Evolutionary conservation across 108 stramenopile genomes (phyloP), one percentile per base, ranked within the genome.

Genomic region (Aureococcus anophagefferens): DNA sequence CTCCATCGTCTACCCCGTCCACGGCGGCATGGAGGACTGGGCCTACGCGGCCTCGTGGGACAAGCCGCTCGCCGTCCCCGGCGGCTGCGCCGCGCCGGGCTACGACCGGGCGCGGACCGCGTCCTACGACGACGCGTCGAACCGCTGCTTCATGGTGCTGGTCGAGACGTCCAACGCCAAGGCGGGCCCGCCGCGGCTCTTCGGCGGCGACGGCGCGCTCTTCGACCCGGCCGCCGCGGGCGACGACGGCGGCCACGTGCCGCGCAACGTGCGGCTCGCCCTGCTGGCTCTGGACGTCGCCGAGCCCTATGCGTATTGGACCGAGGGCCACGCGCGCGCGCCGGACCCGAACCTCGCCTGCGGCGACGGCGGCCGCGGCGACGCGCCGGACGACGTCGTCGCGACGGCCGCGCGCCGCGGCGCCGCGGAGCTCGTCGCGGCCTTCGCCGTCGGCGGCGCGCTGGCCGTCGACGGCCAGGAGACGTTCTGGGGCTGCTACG

Each of bases 21-120:
- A 87, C 32, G 97, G 96, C 35, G 94, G 94, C n/a, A 94, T 97
- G 93, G 94, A 97, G 76, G 95, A 96, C 80, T 91, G 94, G 94
- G 89, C 86, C 14, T 94, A 94, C 82, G 91, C 90, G 0, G 93
- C 91, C 14, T 91, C 89, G 18, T 98, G 93, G 93, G 93, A 91
- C 80, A 76, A 83, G 0, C 84, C 85, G 5, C 74, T 81, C 30
- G 13, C 32, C 17, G 65, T 66, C 17, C 13, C 13, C 11, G 65
- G 65, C 35, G 65, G 65, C 17, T 64, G 64, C 64, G 29, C 1
- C 32, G 64, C 14, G 32, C 13, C 11, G 64, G 64, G 33, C 64
- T 31, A 64, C 32, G 11, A 33, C 17, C 30, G 31, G 21, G 79
- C 79, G 33, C 83, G 86, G 68, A 90, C 92, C 5, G 25, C 44